Evolutionary conservation across 306 rosid genomes (phyloP).

Genomic region (Quercus berberidifolia): DNA sequence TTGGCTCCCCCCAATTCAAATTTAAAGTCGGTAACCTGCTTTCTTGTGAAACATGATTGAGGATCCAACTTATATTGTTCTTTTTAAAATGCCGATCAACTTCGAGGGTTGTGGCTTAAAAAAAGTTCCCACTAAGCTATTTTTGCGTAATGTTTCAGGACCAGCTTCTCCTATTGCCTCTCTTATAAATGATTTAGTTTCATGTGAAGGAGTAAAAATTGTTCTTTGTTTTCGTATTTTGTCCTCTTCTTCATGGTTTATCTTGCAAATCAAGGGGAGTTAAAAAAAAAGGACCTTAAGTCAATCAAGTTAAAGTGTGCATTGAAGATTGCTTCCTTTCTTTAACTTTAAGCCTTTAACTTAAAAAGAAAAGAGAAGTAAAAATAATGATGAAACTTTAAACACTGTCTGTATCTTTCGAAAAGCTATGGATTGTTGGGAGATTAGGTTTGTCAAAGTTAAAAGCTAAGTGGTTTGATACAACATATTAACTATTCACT

Average conservation of each 20-base stretch:
- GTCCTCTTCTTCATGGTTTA: neutral
- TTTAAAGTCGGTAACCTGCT: constrained; percentile 7
- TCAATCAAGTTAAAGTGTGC: neutral
- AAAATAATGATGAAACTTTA: neutral
- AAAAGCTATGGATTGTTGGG: too few species aligned
- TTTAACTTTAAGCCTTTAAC: neutral
- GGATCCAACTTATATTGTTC: neutral
- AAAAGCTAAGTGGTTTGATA: too few species aligned
- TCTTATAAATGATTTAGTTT: neutral
- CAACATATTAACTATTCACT: too few species aligned
- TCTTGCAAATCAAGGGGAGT: neutral
- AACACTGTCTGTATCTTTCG: too few species aligned
- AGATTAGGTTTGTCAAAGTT: too few species aligned
- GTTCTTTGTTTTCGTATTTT: neutral
- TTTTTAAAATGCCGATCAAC: neutral
- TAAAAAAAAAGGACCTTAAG: neutral
- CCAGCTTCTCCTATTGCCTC: neutral
- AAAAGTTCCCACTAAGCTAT: neutral
- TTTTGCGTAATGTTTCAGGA: neutral
- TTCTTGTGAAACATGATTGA: constrained; percentile 22
- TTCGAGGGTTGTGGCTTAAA: neutral
- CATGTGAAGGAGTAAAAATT: neutral
- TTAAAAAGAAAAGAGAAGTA: neutral
- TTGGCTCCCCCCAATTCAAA: constrained; percentile 8
- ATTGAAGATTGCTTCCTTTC: neutral